A percentile compares a stretch with the other conserved stretches of the same genome.
Conservation (phyloP, 164 flowering plant genomes). For the Malania oleifera region DNA sequence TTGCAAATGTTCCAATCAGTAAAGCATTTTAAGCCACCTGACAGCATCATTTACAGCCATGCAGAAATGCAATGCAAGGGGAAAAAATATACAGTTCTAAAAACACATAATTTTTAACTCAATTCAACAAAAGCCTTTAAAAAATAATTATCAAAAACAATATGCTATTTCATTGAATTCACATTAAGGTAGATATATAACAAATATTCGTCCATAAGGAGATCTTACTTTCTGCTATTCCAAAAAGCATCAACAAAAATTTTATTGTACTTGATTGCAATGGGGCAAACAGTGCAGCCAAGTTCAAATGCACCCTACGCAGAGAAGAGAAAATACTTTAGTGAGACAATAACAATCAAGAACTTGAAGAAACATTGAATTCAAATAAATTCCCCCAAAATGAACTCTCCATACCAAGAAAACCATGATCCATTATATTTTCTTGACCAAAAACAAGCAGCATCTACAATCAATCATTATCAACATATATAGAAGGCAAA, state of each 20-base stretch:
- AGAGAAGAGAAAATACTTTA: constrained; percentile 1
- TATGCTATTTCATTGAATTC: not conserved
- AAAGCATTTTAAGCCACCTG: too few relatives aligned
- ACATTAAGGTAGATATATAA: not conserved
- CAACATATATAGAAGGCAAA: not conserved
- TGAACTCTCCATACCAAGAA: too few relatives aligned
- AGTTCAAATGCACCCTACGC: constrained; percentile 95
- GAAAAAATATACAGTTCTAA: too few relatives aligned
- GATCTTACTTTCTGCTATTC: constrained; percentile 88
- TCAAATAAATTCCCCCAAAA: too few relatives aligned
- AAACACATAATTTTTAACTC: too few relatives aligned
- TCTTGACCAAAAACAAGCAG: not conserved
- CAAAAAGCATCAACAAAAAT: constrained; percentile 98
- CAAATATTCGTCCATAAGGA: not conserved
- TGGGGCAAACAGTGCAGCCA: constrained; percentile 88
- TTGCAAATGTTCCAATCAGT: too few relatives aligned
- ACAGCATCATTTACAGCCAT: too few relatives aligned
- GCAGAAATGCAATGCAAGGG: too few relatives aligned
- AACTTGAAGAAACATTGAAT: not conserved
- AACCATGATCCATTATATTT: too few relatives aligned
- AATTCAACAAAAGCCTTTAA: too few relatives aligned
- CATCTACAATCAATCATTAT: not conserved
- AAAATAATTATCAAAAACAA: too few relatives aligned
- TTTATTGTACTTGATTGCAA: constrained; percentile 98
- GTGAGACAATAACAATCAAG: not conserved